Evolutionary conservation across 192 early-diverging fungal species (phyloP).

Genomic region (Haplosporangium gracile): DNA sequence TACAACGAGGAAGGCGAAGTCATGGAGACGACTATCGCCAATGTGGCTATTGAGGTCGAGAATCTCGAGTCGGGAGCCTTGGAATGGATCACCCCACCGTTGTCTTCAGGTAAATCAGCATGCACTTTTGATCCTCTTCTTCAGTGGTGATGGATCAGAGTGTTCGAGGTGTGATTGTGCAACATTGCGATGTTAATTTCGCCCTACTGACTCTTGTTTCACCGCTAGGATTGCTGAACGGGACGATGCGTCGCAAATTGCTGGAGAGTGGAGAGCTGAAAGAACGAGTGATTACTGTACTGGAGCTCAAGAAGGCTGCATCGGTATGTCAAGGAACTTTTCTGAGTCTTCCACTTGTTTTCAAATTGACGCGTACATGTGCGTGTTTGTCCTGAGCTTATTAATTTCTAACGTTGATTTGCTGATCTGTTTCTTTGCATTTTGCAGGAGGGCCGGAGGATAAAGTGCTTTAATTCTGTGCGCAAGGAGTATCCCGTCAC

Average conservation of each 20-base stretch:
- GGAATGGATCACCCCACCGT: constrained; percentile 64
- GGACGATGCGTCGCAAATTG: constrained; percentile 60
- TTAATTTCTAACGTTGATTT: background rate
- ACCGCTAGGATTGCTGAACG: constrained; percentile 59
- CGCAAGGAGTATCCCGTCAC: constrained; percentile 60
- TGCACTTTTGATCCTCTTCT: constrained; percentile 30
- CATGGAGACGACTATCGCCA: constrained; percentile 69
- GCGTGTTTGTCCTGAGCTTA: background rate
- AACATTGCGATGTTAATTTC: background rate
- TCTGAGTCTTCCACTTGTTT: background rate
- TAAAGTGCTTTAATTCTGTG: constrained; percentile 72
- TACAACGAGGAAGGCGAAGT: constrained; percentile 64
- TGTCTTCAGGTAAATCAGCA: constrained; percentile 18
- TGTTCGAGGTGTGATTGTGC: no score
- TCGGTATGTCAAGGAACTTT: constrained; percentile 44
- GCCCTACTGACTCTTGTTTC: background rate
- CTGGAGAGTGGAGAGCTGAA: constrained; percentile 52
- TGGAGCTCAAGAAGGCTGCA: constrained; percentile 59
- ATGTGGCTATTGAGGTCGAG: constrained; percentile 61
- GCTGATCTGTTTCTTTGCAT: constrained; percentile 13
- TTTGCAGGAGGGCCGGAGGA: constrained; percentile 57
- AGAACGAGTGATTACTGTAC: constrained; percentile 58
- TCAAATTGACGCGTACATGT: background rate
- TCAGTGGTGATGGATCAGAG: no score
- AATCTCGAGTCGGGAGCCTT: constrained; percentile 25